Conservation (phyloP, 257 asterid genomes). For the Cynanchum wilfordii region DNA sequence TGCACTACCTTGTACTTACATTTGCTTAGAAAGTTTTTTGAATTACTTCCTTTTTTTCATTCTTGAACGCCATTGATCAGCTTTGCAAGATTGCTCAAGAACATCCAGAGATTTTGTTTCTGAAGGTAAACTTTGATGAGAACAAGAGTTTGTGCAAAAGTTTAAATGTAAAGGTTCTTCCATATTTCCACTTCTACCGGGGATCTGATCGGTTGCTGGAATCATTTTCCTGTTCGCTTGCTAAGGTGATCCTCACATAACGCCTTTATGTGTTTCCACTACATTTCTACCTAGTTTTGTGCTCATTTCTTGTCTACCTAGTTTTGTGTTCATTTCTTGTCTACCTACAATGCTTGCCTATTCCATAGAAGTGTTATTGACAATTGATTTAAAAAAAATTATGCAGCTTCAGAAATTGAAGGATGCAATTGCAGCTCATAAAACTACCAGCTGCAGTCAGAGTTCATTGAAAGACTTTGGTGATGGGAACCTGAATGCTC, state of each 20-base stretch:
- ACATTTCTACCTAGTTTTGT: not conserved
- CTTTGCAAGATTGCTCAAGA: constrained; percentile 55
- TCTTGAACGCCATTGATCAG: constrained; percentile 26
- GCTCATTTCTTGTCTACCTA: not conserved
- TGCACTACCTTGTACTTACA: not conserved
- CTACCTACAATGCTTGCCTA: not conserved
- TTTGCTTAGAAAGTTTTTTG: not conserved
- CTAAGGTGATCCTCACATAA: constrained; percentile 41
- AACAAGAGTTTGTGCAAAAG: constrained; percentile 72
- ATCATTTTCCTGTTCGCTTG: constrained; percentile 76
- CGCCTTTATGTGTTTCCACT: not conserved
- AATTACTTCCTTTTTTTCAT: not conserved
- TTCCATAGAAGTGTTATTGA: constrained; percentile 7
- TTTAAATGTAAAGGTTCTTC: constrained; percentile 68
- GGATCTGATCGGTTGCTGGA: constrained; percentile 66
- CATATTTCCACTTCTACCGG: constrained; percentile 67
- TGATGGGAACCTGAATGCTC: constrained; percentile 17
- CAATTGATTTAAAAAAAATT: constrained; percentile 5
- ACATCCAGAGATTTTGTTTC: constrained; percentile 59
- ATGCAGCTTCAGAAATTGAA: constrained; percentile 62
- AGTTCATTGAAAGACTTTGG: constrained; percentile 20
- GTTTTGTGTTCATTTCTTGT: not conserved
- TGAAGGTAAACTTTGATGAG: constrained; percentile 71
- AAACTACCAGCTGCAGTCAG: constrained; percentile 19
- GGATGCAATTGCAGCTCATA: constrained; percentile 50